A percentile compares a stretch with the other conserved stretches of the same genome.
These are phyloP conservation scores for Colletotrichum sp. DNA, from an alignment of 2,329 filamentous ascomycete species.

Conservation along the genomic window DNA sequence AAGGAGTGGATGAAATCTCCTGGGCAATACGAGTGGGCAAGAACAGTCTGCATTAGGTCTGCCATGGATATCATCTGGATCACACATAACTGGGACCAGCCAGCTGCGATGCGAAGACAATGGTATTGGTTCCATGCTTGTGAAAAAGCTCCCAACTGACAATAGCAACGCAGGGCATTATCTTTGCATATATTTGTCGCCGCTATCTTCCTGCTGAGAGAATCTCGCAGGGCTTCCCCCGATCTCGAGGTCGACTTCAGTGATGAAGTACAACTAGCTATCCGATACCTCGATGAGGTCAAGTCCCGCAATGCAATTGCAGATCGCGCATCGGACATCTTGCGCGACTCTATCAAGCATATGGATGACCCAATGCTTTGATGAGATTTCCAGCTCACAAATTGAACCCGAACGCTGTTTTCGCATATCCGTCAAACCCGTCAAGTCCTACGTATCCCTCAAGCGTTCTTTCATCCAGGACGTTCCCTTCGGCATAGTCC, in stretches of 20 bases:
- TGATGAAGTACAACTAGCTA: background rate
- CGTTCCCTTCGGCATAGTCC: slow-evolving; percentile 44
- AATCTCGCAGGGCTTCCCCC: background rate
- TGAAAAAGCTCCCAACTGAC: background rate
- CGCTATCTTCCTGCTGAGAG: slow-evolving; percentile 1
- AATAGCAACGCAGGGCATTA: background rate
- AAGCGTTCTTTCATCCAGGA: slow-evolving; percentile 19
- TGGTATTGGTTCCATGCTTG: background rate
- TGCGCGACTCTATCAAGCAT: background rate
- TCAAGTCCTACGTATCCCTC: slow-evolving; percentile 6
- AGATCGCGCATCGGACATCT: background rate
- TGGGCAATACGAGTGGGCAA: slow-evolving; percentile 3
- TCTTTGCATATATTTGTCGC: slow-evolving; percentile 10
- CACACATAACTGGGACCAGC: slow-evolving; percentile 14
- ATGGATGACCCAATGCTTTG: background rate
- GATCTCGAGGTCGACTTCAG: background rate
- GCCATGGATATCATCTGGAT: slow-evolving; percentile 16
- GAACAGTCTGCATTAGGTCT: slow-evolving; percentile 1
- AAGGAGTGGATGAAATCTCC: background rate
- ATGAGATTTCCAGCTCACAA: background rate
- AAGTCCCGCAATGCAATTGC: slow-evolving; percentile 8
- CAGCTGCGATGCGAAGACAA: slow-evolving; percentile 6
- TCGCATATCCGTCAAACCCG: background rate
- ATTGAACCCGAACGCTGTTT: slow-evolving; percentile 3
- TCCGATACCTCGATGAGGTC: slow-evolving; percentile 5